Evolutionary conservation across 768 basidiomycete species (phyloP), one percentile per base, ranked within the genome.

Genomic region (Serpula lacrymans): DNA sequence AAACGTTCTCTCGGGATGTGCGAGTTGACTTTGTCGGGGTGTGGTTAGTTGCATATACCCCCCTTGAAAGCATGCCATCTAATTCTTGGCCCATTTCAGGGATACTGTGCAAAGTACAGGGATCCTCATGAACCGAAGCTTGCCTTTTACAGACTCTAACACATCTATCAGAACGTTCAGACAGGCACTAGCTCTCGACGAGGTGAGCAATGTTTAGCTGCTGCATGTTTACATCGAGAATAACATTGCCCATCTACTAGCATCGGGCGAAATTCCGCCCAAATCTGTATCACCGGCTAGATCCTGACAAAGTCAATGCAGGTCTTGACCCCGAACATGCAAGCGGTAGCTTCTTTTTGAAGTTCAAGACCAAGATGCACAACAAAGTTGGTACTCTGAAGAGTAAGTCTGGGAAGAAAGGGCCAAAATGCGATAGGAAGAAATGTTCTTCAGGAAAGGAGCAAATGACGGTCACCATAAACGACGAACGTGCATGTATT

Each of bases 31-130:
- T 90, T 39, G 59, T 92, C 34, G 88, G 88, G 1, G 80, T 87
- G 34, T 90, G 86, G 86, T 85, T 49, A 18, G 74, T 22, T 35
- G 7, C 29, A 24, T 1, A 28, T 34, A 22, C 37, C 20, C 26
- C 26, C 3, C 13, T 3, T 29, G 17, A 13, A 12, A 6, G n/a
- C 11, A 35, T 28, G 23, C 9, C 30, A 23, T 16, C 23, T 29
- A 22, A 3, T 21, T 58, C 22, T 18, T 28, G 13, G 29, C 13
- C 11, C 5, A 41, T 14, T 5, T 27, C 39, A 76, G 86, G 88
- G 88, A 91, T 43, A 91, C 88, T 0, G 87, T 91, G 3, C 68
- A 81, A 6, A 84, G 84, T 39, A 86, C 87, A 16, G 88, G 88
- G 0, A 49, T 84, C 1, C 42, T 90, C n/a, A 63, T 69, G 62